A percentile compares a stretch with the other conserved stretches of the same genome.
These are phyloP conservation scores for Lathyrus aphaca DNA, from an alignment of 306 rosid genomes.

Conservation along the genomic window DNA sequence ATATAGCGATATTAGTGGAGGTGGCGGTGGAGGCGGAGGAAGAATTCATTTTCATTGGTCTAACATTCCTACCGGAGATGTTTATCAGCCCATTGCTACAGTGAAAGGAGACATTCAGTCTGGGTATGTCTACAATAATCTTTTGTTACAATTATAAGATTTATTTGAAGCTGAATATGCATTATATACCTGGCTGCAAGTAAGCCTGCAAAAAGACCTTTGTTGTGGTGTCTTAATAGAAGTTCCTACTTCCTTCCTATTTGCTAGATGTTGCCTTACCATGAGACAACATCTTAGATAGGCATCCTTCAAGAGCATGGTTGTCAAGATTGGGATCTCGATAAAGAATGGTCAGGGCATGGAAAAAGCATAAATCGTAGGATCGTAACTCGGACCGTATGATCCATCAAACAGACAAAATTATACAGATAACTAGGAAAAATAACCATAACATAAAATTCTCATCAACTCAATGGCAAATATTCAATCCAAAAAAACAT, in stretches of 20 bases:
- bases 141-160: constrained; percentile 29
- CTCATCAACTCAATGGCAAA: too few species aligned
- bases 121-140: constrained; percentile 53
- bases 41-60: constrained; percentile 98
- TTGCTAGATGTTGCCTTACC: constrained; percentile 9
- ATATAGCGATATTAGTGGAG: constrained; percentile 61
- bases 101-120: constrained; percentile 72
- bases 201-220: constrained; percentile 8
- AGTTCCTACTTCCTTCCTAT: background rate
- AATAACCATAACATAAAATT: too few species aligned
- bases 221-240: constrained; percentile 15
- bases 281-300: background rate
- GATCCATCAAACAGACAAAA: too few species aligned
- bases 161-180: constrained; percentile 22
- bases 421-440: too few species aligned
- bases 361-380: too few species aligned
- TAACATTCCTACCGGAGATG: constrained; percentile 91
- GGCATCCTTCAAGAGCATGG: constrained; percentile 7
- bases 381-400: too few species aligned
- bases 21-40: constrained; percentile 99
- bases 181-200: background rate
- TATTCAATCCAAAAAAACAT: too few species aligned
- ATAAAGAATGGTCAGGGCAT: too few species aligned
- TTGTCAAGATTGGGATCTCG: too few species aligned
- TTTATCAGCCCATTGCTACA: constrained; percentile 89